phyloP scores from a whole-genome alignment of 2,329 filamentous ascomycete species.

The Aureobasidium lini region DNA sequence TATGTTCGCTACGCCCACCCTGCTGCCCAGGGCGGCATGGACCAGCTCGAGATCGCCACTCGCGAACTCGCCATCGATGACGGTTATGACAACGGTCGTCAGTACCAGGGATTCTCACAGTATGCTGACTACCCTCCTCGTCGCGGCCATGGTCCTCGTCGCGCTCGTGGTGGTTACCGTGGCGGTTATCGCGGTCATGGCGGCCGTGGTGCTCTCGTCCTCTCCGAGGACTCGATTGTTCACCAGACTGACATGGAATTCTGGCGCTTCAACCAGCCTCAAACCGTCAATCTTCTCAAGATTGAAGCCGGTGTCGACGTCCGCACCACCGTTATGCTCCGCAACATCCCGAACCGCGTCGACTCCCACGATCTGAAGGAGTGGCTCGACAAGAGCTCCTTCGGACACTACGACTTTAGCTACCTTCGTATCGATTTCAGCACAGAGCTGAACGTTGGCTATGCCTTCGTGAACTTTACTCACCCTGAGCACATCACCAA shows the following conservation, averaged over 20 bases:
- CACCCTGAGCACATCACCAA: constrained; percentile 68
- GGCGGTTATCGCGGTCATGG: neutral
- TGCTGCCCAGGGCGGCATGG: neutral
- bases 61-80: neutral
- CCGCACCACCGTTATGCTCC: constrained; percentile 67
- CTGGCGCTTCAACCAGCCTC: constrained; percentile 24
- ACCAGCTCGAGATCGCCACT: neutral
- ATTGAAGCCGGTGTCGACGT: constrained; percentile 40
- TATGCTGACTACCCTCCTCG: neutral
- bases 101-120: neutral
- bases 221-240: neutral
- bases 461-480: constrained; percentile 93
- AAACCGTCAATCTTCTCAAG: constrained; percentile 31
- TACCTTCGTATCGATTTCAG: constrained; percentile 72
- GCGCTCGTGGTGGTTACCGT: constrained; percentile 16
- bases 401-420: constrained; percentile 86
- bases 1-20: constrained; percentile 1
- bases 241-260: neutral
- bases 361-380: constrained; percentile 59
- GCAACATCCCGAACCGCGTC: constrained; percentile 90
- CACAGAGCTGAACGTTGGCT: constrained; percentile 65
- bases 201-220: neutral
- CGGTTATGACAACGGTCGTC: neutral
- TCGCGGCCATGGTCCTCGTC: constrained; percentile 3
- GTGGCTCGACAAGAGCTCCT: constrained; percentile 70